Evolutionary conservation across 2,329 filamentous ascomycete genomes (phyloP).

Genomic region (Ophiostoma ips): DNA sequence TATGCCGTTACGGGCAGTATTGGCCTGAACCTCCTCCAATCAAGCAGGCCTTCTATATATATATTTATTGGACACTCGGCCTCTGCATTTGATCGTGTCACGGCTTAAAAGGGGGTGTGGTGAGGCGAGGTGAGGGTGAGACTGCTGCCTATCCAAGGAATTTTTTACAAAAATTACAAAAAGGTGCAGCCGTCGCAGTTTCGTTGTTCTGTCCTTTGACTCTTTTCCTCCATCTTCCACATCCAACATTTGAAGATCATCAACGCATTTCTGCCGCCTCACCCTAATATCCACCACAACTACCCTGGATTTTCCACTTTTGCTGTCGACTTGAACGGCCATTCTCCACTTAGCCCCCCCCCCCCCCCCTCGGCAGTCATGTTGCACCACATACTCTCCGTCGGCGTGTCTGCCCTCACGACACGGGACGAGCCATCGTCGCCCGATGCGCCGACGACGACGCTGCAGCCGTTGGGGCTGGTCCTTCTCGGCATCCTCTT

Average conservation of each 20-base stretch:
- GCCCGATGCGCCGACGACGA: slow-evolving; percentile 7
- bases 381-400: slow-evolving; percentile 3
- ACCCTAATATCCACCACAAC: background rate
- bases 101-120: too few species aligned
- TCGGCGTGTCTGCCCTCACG: slow-evolving; percentile 7
- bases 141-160: too few species aligned
- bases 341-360: background rate
- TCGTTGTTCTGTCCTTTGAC: background rate
- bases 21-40: too few species aligned
- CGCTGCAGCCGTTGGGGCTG: slow-evolving; percentile 21
- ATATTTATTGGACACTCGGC: too few species aligned
- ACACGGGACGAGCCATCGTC: slow-evolving; percentile 7
- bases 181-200: too few species aligned
- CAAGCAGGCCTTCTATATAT: too few species aligned
- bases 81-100: too few species aligned
- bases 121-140: too few species aligned
- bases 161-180: too few species aligned
- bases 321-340: background rate
- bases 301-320: background rate
- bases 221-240: background rate
- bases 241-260: background rate
- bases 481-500: slow-evolving; percentile 26
- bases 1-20: too few species aligned
- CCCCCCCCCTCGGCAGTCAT: too few species aligned
- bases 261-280: too few species aligned